Evolutionary conservation across 176 grass and related monocot species (phyloP).

Genomic region (Hyparrhenia diplandra): DNA sequence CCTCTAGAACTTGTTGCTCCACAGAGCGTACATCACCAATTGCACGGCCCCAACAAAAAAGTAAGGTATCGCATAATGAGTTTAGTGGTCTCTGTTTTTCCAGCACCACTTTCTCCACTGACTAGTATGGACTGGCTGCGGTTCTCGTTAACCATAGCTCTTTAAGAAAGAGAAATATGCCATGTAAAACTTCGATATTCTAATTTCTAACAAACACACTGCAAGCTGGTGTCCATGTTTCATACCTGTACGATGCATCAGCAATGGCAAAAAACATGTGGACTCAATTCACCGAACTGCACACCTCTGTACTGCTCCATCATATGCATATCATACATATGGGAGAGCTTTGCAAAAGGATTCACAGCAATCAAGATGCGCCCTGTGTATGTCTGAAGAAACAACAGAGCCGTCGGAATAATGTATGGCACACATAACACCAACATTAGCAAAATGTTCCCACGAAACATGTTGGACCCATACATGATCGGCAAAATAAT

Average conservation of each 20-base stretch:
- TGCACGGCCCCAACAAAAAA: constrained; percentile 69
- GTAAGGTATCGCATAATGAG: constrained; percentile 82
- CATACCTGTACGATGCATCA: constrained; percentile 63
- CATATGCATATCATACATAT: constrained; percentile 71
- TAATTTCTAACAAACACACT: neutral
- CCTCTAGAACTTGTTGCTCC: constrained; percentile 91
- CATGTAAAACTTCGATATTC: neutral
- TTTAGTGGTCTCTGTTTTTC: constrained; percentile 87
- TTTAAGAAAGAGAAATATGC: constrained; percentile 33
- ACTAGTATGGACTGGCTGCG: constrained; percentile 76
- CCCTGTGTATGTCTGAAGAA: constrained; percentile 68
- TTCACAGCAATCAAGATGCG: constrained; percentile 79
- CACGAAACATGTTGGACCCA: neutral
- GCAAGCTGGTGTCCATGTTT: neutral
- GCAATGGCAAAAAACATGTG: constrained; percentile 78
- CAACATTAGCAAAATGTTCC: neutral
- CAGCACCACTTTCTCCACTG: constrained; percentile 85
- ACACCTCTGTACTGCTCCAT: constrained; percentile 81
- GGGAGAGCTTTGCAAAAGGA: constrained; percentile 62
- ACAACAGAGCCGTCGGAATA: neutral
- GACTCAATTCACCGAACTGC: constrained; percentile 71
- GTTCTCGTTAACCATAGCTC: constrained; percentile 63
- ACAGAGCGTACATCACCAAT: constrained; percentile 65
- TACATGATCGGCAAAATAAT: neutral
- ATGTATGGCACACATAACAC: neutral